These are phyloP conservation scores for Rosa multiflora DNA, from an alignment of 306 rosid species.

Conservation along the genomic window DNA sequence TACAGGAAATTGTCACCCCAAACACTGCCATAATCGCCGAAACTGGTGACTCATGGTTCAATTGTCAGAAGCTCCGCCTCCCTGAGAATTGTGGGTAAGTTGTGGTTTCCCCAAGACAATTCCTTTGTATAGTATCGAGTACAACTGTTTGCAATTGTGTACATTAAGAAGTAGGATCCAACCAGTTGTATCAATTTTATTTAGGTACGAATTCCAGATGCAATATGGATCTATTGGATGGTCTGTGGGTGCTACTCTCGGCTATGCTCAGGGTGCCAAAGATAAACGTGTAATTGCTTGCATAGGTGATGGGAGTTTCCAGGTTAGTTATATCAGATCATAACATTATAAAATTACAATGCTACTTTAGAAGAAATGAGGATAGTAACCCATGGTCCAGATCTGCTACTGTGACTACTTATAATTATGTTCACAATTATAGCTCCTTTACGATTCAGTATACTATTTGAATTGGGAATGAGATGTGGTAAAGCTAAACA, in stretches of 20 bases:
- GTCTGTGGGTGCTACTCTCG: slow-evolving; percentile 94
- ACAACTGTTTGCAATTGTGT: not conserved
- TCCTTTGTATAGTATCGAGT: not conserved
- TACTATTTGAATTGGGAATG: not conserved
- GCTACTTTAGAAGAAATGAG: not conserved
- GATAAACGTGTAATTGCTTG: slow-evolving; percentile 78
- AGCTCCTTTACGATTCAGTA: not conserved
- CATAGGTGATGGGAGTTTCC: slow-evolving; percentile 95
- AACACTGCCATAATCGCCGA: slow-evolving; percentile 74
- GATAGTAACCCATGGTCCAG: not conserved
- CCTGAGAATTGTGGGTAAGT: slow-evolving; percentile 79
- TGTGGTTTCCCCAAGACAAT: not conserved
- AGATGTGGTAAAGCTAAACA: not conserved
- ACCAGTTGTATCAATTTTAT: slow-evolving; percentile 25
- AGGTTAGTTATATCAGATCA: slow-evolving; percentile 43
- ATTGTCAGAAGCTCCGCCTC: slow-evolving; percentile 80
- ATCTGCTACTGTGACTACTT: not conserved
- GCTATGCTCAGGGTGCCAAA: slow-evolving; percentile 81
- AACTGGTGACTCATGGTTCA: slow-evolving; percentile 95
- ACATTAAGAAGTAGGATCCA: not conserved
- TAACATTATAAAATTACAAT: not conserved
- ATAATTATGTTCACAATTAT: not conserved
- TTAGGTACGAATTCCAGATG: slow-evolving; percentile 92
- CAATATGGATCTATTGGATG: slow-evolving; percentile 97
- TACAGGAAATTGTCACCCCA: slow-evolving; percentile 57